These are phyloP conservation scores for Fomitopsis pinicola DNA, from an alignment of 1,284 basidiomycete species.

Conservation along the genomic window DNA sequence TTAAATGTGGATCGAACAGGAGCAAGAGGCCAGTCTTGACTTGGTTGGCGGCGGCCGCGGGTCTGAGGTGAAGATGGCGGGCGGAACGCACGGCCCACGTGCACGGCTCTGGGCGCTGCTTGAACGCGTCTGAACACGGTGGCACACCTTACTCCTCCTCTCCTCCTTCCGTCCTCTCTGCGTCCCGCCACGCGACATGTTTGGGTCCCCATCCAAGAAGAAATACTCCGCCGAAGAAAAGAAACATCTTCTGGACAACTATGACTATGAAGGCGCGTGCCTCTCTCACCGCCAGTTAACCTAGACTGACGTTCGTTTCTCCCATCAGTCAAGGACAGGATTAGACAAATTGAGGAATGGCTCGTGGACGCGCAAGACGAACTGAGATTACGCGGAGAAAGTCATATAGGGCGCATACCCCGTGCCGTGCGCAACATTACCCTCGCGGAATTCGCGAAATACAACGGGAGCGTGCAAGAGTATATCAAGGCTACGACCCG, in stretches of 20 bases:
- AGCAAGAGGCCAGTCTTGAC: not conserved
- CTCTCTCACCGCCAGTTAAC: slow-evolving; percentile 1
- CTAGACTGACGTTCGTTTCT: slow-evolving; percentile 6
- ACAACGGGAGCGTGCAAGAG: slow-evolving; percentile 66
- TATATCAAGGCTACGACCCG: slow-evolving; percentile 62
- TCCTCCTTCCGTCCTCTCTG: not conserved
- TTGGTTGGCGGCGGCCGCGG: too few species aligned
- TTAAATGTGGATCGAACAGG: too few species aligned
- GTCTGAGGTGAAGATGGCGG: not conserved
- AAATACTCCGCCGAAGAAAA: slow-evolving; percentile 60
- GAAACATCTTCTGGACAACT: slow-evolving; percentile 65
- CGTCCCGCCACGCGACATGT: slow-evolving; percentile 1
- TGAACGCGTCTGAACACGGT: not conserved
- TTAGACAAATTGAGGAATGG: slow-evolving; percentile 66
- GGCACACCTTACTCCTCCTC: not conserved
- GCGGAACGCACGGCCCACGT: slow-evolving; percentile 1
- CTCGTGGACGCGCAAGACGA: slow-evolving; percentile 66
- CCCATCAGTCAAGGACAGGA: slow-evolving; percentile 59
- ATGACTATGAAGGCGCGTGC: slow-evolving; percentile 66
- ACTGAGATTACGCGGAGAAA: slow-evolving; percentile 67
- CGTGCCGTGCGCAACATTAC: slow-evolving; percentile 66
- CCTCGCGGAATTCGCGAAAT: slow-evolving; percentile 75
- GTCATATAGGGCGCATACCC: slow-evolving; percentile 68
- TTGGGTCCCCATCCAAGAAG: slow-evolving; percentile 5
- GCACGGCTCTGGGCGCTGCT: not conserved